A percentile compares a stretch with the other conserved stretches of the same genome.
Conservation (phyloP, 768 basidiomycete genomes). For the Thelephora ganbajun region DNA sequence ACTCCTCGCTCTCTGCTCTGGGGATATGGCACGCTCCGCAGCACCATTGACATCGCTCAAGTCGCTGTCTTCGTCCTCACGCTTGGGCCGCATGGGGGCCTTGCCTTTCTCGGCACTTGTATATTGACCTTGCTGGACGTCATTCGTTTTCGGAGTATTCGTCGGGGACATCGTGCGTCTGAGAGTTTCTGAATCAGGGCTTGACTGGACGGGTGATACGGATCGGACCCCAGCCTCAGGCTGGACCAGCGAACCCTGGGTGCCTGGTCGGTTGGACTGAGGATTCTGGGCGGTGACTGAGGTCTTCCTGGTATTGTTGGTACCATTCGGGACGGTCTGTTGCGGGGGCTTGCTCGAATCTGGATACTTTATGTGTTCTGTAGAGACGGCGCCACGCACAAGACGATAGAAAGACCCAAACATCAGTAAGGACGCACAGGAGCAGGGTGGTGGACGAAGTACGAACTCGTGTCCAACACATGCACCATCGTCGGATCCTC, state of each 20-base stretch:
- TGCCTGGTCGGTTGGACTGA: constrained; percentile 8
- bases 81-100: constrained; percentile 32
- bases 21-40: constrained; percentile 38
- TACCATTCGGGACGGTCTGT: constrained; percentile 17
- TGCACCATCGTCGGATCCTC: constrained; percentile 81
- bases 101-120: constrained; percentile 36
- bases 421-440: neutral
- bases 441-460: neutral
- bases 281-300: constrained; percentile 23
- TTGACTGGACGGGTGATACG: constrained; percentile 44
- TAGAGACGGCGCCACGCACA: neutral
- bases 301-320: constrained; percentile 26
- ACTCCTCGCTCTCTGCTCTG: constrained; percentile 49
- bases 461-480: constrained; percentile 88
- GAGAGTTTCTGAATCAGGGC: constrained; percentile 36
- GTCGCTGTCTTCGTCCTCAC: constrained; percentile 36
- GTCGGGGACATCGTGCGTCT: constrained; percentile 59
- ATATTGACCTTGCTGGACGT: constrained; percentile 21
- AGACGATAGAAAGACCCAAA: too few relatives aligned
- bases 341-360: constrained; percentile 37
- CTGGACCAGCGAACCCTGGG: constrained; percentile 7
- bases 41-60: constrained; percentile 24
- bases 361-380: constrained; percentile 91
- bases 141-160: constrained; percentile 31
- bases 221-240: constrained; percentile 33